Conservation (phyloP, 2,329 filamentous ascomycete species). For the Pezicula radicicola region DNA sequence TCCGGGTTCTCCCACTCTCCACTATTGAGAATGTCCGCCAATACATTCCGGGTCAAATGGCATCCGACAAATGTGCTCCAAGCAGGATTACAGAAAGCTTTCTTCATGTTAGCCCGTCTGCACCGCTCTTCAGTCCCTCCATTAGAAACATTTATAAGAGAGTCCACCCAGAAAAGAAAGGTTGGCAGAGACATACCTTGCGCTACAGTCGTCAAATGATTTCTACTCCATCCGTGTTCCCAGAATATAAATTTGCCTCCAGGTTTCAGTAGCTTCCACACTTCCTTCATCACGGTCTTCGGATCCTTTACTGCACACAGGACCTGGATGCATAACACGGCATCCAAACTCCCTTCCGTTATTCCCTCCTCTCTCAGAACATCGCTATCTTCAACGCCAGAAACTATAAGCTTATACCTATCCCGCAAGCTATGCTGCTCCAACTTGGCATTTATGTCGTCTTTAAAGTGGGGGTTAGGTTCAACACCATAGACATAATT, state of each 20-base stretch:
- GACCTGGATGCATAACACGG: constrained; percentile 39
- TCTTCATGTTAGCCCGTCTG: constrained; percentile 10
- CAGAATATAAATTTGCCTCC: constrained; percentile 44
- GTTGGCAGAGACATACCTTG: constrained; percentile 25
- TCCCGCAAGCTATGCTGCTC: constrained; percentile 26
- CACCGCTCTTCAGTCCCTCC: neutral
- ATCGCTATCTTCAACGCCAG: constrained; percentile 36
- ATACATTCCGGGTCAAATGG: constrained; percentile 26
- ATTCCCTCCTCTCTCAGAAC: constrained; percentile 34
- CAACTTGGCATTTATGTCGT: constrained; percentile 28
- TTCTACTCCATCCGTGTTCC: constrained; percentile 34
- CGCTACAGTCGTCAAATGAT: constrained; percentile 24
- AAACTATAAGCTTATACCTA: constrained; percentile 35
- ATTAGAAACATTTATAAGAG: constrained; percentile 2
- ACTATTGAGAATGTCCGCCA: constrained; percentile 22
- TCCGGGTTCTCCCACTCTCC: constrained; percentile 31
- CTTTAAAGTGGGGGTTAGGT: constrained; percentile 33
- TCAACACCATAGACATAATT: constrained; percentile 37
- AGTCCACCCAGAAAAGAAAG: neutral
- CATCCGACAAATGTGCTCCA: constrained; percentile 30
- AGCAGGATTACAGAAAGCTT: constrained; percentile 26
- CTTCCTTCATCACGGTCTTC: constrained; percentile 24
- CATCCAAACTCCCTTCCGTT: constrained; percentile 33
- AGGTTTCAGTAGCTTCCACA: constrained; percentile 41
- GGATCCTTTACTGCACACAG: constrained; percentile 36